Base-by-base conservation (phyloP, 169 alveolate genomes). In the Plasmodium fragile region DNA sequence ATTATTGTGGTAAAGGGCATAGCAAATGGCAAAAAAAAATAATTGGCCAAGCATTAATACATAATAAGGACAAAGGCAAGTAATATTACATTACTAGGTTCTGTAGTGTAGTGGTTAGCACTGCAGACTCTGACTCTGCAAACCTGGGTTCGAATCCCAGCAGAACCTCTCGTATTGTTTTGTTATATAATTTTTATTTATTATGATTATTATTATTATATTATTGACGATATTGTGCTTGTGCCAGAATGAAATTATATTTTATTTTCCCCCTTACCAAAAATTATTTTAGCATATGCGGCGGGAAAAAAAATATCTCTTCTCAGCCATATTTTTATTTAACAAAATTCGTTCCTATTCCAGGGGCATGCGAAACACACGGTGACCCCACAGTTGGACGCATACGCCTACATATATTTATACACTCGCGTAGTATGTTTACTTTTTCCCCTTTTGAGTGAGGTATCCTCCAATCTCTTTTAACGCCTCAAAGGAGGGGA, bases 51-150 rank as follows among this genome's bases (percentile, higher is more conserved):
- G 4, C 25, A 13, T 49, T 16, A 49, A 41, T 3, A 49, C 16
- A 49, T 49, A 49, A 6, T 0, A 39, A 39, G 45, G 45, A 8
- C 2, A 39, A 39, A 39, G 45, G 5, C 2, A 8, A 39, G 5
- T 39, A 39, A 3, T 39, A 39, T 39, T 39, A 39, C 45, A 8
- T 4, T 25, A 13, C 70, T 87, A 87, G 96, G 96, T 95, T 94
- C 96, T 95, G 96, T 92, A 95, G 97, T 93, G 96, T 93, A 95
- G 96, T 73, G 97, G 97, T 95, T 92, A 95, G 97, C 96, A 94
- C 97, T 95, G 96, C 97, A 89, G 96, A 93, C 97, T 96, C 96
- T 95, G 97, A 92, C 95, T 92, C 97, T 92, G 97, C 96, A 96
- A 92, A 92, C 97, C 97, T 93, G 96, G 96, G 96, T 92, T 93